A percentile compares a stretch with the other conserved stretches of the same genome.
Conservation (phyloP, 257 asterid species). For the Solanum arcanum region DNA sequence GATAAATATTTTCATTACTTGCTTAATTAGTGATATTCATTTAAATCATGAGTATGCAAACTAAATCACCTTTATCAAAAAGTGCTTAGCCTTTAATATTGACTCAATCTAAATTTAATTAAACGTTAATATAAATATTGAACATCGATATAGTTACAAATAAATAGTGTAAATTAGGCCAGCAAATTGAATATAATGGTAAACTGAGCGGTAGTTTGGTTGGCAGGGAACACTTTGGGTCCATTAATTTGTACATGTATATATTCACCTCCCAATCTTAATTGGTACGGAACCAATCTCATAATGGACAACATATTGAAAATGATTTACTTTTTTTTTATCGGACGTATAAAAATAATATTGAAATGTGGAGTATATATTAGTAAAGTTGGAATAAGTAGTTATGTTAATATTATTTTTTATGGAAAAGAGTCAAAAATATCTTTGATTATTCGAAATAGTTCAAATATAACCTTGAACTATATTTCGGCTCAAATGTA, state of each 20-base stretch:
- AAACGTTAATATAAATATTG: rapidly evolving
- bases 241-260: not conserved
- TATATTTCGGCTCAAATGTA: too few species aligned
- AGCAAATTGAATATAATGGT: not conserved
- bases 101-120: not conserved
- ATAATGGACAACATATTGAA: not conserved
- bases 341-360: not conserved
- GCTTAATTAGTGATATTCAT: rapidly evolving
- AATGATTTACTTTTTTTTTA: not conserved
- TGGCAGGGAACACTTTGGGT: conserved; percentile 20
- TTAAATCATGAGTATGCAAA: not conserved
- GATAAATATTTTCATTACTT: not conserved
- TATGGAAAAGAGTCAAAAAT: too few species aligned
- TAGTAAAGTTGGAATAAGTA: not conserved
- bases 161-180: not conserved
- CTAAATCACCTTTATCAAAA: not conserved
- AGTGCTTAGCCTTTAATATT: not conserved
- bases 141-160: not conserved
- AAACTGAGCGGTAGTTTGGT: conserved; percentile 9
- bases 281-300: not conserved
- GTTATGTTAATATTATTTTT: too few species aligned
- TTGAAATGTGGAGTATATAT: not conserved
- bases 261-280: not conserved
- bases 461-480: too few species aligned
- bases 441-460: too few species aligned